These are phyloP conservation scores for Cordyceps militaris DNA, from an alignment of 2,329 filamentous ascomycete genomes.

Conservation along the genomic window DNA sequence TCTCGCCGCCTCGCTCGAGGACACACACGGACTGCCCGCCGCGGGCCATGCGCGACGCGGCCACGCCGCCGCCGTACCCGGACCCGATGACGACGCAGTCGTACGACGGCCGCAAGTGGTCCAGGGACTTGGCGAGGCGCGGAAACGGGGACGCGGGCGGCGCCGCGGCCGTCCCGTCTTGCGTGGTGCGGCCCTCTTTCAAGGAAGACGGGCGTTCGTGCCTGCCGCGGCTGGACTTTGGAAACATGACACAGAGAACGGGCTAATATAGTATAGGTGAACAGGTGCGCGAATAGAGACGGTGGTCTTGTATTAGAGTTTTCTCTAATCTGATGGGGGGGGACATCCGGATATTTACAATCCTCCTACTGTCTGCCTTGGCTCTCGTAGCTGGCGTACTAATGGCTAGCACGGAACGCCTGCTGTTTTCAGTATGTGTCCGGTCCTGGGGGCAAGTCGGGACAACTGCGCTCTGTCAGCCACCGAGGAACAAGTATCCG, in stretches of 20 bases:
- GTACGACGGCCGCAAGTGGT: constrained; percentile 34
- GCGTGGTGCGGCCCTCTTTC: neutral
- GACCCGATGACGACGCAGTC: constrained; percentile 63
- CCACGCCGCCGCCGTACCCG: constrained; percentile 61
- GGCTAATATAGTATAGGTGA: neutral
- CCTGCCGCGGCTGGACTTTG: neutral
- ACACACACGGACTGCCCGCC: constrained; percentile 51
- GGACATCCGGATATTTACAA: neutral
- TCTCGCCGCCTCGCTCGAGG: constrained; percentile 57
- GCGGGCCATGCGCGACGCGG: constrained; percentile 57
- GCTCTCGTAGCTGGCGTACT: neutral
- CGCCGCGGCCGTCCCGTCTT: neutral
- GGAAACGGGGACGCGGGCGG: neutral
- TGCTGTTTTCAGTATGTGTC: neutral
- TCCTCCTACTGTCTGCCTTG: neutral
- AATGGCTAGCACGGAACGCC: neutral
- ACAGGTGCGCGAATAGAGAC: neutral
- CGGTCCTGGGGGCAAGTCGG: neutral
- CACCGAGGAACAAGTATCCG: neutral
- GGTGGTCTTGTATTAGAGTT: neutral
- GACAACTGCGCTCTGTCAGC: neutral
- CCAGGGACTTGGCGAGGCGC: neutral
- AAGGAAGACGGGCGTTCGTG: neutral
- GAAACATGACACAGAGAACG: neutral
- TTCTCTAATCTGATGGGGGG: neutral